Percentiles rank a stretch among this genome's conserved stretches.
Conservation (phyloP, 2,329 filamentous ascomycete genomes). For the Cladosporium phlei region DNA sequence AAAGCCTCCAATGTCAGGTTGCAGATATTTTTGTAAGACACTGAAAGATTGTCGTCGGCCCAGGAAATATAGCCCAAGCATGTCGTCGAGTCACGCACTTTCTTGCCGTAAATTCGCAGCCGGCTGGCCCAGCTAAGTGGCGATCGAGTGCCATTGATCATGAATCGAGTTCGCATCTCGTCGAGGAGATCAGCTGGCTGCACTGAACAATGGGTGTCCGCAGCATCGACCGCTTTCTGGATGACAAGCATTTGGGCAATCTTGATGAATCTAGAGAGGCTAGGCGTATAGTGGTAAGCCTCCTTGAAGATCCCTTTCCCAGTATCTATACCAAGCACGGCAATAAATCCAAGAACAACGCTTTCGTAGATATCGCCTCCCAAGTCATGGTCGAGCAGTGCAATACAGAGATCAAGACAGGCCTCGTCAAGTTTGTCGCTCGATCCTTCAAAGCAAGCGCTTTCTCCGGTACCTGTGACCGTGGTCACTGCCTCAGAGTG, state of each 20-base stretch:
- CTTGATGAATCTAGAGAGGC: slow-evolving; percentile 23
- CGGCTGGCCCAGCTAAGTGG: slow-evolving; percentile 9
- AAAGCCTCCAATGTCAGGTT: background rate
- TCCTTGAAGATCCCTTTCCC: slow-evolving; percentile 13
- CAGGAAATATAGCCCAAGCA: background rate
- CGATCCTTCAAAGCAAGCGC: background rate
- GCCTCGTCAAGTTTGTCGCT: slow-evolving; percentile 10
- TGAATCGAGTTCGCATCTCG: slow-evolving; percentile 18
- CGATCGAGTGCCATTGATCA: slow-evolving; percentile 15
- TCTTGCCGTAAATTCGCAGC: background rate
- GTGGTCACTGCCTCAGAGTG: too few relatives aligned
- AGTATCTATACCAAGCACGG: slow-evolving; percentile 17
- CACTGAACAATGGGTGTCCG: slow-evolving; percentile 13
- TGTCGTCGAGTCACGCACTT: slow-evolving; percentile 2
- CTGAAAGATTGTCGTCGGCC: background rate
- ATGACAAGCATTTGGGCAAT: slow-evolving; percentile 23
- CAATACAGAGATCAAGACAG: slow-evolving; percentile 19
- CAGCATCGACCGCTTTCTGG: slow-evolving; percentile 14
- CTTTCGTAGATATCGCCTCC: slow-evolving; percentile 19
- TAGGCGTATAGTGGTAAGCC: slow-evolving; percentile 16
- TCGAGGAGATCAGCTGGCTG: slow-evolving; percentile 18
- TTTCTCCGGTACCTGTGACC: too few relatives aligned
- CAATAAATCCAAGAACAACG: slow-evolving; percentile 19
- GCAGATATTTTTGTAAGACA: background rate
- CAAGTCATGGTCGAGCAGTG: slow-evolving; percentile 20